Conservation (phyloP, 1,284 basidiomycete genomes). For the Sporisorium sorghi region DNA sequence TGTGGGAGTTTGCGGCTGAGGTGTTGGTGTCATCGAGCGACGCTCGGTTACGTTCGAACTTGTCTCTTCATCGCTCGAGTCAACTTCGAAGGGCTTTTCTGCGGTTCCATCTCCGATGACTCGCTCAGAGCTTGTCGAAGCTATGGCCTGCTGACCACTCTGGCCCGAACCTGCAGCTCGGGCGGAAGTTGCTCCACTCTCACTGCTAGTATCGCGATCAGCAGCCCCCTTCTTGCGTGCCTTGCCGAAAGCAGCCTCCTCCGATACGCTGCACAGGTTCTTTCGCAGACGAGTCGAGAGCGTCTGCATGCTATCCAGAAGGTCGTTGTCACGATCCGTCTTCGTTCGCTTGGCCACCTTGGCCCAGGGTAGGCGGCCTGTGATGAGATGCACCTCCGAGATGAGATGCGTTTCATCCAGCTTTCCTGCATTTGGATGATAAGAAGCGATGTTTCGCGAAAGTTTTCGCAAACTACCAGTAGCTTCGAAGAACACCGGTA, state of each 20-base stretch:
- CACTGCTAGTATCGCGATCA: too few relatives aligned
- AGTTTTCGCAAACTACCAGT: constrained; percentile 10
- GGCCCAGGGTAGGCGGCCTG: constrained; percentile 39
- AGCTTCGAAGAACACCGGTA: constrained; percentile 17
- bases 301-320: constrained; percentile 28
- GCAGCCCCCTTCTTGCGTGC: neutral
- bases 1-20: neutral
- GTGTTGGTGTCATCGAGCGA: neutral
- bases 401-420: constrained; percentile 11
- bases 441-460: constrained; percentile 19
- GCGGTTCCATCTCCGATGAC: constrained; percentile 3
- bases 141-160: neutral
- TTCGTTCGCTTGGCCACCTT: constrained; percentile 16
- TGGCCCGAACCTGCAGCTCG: neutral
- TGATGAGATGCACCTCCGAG: constrained; percentile 34
- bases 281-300: constrained; percentile 15
- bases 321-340: constrained; percentile 16
- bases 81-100: constrained; percentile 2
- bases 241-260: constrained; percentile 12
- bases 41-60: neutral
- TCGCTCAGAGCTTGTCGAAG: neutral
- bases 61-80: constrained; percentile 11
- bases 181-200: neutral
- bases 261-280: constrained; percentile 18
- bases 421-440: constrained; percentile 21